Evolutionary conservation across 768 basidiomycete species (phyloP).

Genomic region (Russula compacta): DNA sequence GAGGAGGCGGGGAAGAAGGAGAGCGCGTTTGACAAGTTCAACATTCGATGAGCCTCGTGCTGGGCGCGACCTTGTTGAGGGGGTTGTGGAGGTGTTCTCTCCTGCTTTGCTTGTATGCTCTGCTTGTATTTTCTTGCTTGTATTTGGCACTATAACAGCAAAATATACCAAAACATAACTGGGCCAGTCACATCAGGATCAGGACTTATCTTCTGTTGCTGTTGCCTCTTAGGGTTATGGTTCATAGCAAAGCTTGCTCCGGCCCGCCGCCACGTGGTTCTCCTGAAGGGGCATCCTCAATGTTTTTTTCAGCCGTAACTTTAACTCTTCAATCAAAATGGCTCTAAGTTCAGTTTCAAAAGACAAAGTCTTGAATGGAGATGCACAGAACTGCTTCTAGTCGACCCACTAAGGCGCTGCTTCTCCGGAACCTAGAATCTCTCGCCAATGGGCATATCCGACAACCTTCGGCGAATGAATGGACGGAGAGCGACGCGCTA

Average conservation of each 20-base stretch:
- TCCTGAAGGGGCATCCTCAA: neutral
- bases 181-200: neutral
- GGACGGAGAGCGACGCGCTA: neutral
- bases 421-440: neutral
- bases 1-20: slow-evolving; percentile 13
- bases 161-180: too few relatives aligned
- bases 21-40: slow-evolving; percentile 19
- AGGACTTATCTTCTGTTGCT: too few relatives aligned
- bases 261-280: neutral
- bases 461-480: neutral
- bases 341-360: neutral
- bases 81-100: neutral
- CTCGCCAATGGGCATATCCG: neutral
- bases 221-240: too few relatives aligned
- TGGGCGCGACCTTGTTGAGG: neutral
- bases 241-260: too few relatives aligned
- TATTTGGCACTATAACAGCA: neutral
- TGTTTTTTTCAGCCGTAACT: neutral
- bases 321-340: neutral
- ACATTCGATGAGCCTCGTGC: slow-evolving; percentile 11
- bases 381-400: neutral
- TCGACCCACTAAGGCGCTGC: neutral
- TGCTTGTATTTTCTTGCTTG: slow-evolving; percentile 8
- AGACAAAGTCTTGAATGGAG: neutral
- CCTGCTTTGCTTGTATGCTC: slow-evolving; percentile 7